A percentile compares a stretch with the other conserved stretches of the same genome.
Conservation (phyloP, 2,329 filamentous ascomycete species). For the Ustulina deusta region DNA sequence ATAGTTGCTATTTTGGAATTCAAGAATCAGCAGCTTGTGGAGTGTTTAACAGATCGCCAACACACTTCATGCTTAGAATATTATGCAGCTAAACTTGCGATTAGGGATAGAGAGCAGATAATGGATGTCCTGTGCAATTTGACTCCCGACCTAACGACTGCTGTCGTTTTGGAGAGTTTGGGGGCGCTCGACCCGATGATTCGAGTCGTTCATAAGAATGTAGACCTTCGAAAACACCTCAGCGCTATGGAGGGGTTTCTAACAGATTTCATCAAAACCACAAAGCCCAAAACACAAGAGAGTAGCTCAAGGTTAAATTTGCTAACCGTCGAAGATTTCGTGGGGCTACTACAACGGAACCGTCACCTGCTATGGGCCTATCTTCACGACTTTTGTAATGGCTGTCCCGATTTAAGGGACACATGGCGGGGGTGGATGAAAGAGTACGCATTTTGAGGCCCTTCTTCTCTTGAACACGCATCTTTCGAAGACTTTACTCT, state of each 20-base stretch:
- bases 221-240: constrained; percentile 78
- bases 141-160: constrained; percentile 79
- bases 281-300: constrained; percentile 60
- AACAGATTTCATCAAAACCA: constrained; percentile 74
- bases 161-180: constrained; percentile 72
- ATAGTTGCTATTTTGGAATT: constrained; percentile 73
- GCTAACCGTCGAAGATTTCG: constrained; percentile 78
- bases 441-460: constrained; percentile 46
- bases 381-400: constrained; percentile 75
- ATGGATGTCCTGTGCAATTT: constrained; percentile 74
- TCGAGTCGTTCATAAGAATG: constrained; percentile 74
- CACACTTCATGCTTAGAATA: constrained; percentile 76
- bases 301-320: constrained; percentile 50
- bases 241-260: constrained; percentile 76
- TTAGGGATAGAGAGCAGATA: constrained; percentile 80
- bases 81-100: constrained; percentile 75
- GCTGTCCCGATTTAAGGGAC: constrained; percentile 73
- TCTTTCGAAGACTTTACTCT: background rate
- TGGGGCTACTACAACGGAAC: constrained; percentile 74
- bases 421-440: constrained; percentile 73
- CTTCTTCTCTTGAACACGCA: background rate
- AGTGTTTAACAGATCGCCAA: constrained; percentile 67
- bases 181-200: constrained; percentile 81
- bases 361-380: constrained; percentile 74
- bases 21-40: constrained; percentile 59